Evolutionary conservation across 371 early-diverging fungal genomes (phyloP).

Genomic region (Mucor ambiguus): DNA sequence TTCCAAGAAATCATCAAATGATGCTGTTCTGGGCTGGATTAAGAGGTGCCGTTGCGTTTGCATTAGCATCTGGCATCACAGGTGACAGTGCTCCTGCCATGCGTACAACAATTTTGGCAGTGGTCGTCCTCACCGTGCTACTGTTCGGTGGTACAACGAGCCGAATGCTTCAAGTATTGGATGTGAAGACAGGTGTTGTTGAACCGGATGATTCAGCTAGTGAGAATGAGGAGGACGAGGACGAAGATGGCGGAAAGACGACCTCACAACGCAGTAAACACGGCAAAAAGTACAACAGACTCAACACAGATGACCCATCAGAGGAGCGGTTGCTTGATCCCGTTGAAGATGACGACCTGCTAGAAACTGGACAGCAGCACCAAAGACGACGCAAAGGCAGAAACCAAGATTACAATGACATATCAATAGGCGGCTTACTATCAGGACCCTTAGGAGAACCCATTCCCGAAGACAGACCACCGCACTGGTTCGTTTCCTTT

Average conservation of each 20-base stretch:
- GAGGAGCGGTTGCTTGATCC: neutral
- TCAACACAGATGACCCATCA: conserved; percentile 9
- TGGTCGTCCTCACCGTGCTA: conserved; percentile 87
- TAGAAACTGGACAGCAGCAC: conserved; percentile 20
- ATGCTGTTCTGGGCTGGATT: conserved; percentile 96
- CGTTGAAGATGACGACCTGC: conserved; percentile 32
- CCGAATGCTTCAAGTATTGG: conserved; percentile 73
- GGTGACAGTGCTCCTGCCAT: conserved; percentile 71
- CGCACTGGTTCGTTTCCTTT: conserved; percentile 87
- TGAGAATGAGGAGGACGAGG: conserved; percentile 60
- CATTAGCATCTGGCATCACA: conserved; percentile 81
- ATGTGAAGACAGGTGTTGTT: conserved; percentile 77
- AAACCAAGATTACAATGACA: conserved; percentile 28
- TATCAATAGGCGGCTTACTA: conserved; percentile 43
- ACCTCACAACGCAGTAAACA: neutral
- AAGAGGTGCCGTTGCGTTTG: conserved; percentile 96
- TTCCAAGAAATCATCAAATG: conserved; percentile 86
- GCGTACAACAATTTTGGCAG: conserved; percentile 87
- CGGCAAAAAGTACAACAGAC: conserved; percentile 5
- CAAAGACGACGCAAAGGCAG: conserved; percentile 21
- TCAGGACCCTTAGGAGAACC: conserved; percentile 59
- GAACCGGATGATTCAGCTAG: conserved; percentile 58
- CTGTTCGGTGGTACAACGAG: conserved; percentile 90
- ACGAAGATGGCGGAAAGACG: conserved; percentile 39
- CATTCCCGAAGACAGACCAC: conserved; percentile 52